These are phyloP conservation scores for Furcasterigmium furcatum DNA, from an alignment of 2,329 filamentous ascomycete genomes.

Conservation along the genomic window DNA sequence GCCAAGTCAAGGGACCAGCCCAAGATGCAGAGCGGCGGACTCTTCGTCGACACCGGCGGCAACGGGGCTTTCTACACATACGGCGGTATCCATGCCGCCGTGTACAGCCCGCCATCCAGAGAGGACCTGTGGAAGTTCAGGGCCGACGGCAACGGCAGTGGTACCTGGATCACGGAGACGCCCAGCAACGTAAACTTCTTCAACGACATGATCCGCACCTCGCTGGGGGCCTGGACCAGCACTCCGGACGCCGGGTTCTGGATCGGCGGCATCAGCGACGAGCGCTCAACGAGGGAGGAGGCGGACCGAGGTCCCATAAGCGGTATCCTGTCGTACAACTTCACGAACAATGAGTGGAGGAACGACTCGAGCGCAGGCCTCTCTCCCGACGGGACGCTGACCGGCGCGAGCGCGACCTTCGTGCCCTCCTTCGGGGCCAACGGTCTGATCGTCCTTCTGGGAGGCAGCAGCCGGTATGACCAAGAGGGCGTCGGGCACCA, in stretches of 20 bases:
- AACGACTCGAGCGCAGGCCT: slow-evolving; percentile 20
- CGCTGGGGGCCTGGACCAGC: slow-evolving; percentile 20
- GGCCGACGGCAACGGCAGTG: slow-evolving; percentile 24
- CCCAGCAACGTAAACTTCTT: slow-evolving; percentile 25
- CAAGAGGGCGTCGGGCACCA: slow-evolving; percentile 14
- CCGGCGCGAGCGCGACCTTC: slow-evolving; percentile 23
- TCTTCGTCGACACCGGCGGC: no score
- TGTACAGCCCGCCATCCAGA: no score
- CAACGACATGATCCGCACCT: slow-evolving; percentile 27
- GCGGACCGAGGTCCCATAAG: slow-evolving; percentile 16
- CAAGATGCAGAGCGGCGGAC: no score
- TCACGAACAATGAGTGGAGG: slow-evolving; percentile 22
- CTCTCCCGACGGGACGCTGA: slow-evolving; percentile 20
- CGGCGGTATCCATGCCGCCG: no score
- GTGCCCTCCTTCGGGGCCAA: slow-evolving; percentile 25
- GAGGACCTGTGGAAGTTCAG: slow-evolving; percentile 26
- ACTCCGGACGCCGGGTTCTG: slow-evolving; percentile 22
- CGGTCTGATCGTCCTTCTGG: slow-evolving; percentile 28
- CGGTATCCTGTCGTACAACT: slow-evolving; percentile 27
- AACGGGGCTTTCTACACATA: no score
- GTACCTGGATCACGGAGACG: slow-evolving; percentile 22
- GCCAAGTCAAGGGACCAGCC: no score
- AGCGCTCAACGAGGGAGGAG: slow-evolving; percentile 13
- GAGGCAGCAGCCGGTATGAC: no score
- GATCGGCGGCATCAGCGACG: slow-evolving; percentile 23